A percentile compares a stretch with the other conserved stretches of the same genome.
These are phyloP conservation scores for Penicillium soppii DNA, from an alignment of 495 filamentous ascomycete genomes.

Conservation along the genomic window DNA sequence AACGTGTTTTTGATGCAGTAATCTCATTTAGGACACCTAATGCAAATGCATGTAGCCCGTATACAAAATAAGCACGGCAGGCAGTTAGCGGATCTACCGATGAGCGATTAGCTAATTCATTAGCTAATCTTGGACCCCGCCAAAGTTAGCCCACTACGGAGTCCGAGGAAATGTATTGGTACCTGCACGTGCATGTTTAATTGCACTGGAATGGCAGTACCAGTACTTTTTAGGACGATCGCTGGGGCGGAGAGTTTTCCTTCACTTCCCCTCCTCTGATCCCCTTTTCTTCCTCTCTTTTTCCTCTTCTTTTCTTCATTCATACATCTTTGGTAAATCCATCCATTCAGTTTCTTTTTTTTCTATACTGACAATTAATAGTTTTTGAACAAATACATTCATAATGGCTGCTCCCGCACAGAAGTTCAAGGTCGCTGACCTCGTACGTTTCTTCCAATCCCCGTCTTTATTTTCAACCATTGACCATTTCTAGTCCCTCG, in stretches of 20 bases:
- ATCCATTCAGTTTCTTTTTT: not conserved
- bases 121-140: conserved; percentile 13
- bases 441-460: conserved; percentile 52
- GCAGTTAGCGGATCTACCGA: not conserved
- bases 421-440: conserved; percentile 97
- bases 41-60: not conserved
- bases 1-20: too few species aligned
- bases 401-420: conserved; percentile 73
- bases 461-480: conserved; percentile 8
- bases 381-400: conserved; percentile 13
- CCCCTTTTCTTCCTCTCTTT: conserved; percentile 18
- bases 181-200: conserved; percentile 2
- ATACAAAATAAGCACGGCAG: not conserved
- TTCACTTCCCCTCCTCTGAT: conserved; percentile 16
- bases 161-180: conserved; percentile 6
- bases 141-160: conserved; percentile 13
- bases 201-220: not conserved
- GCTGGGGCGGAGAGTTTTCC: conserved; percentile 17
- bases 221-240: conserved; percentile 1
- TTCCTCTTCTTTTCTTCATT: conserved; percentile 13
- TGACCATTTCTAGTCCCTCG: conserved; percentile 62
- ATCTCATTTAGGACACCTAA: too few species aligned
- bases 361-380: conserved; percentile 11
- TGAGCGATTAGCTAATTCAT: too few species aligned
- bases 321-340: conserved; percentile 5